Evolutionary conservation across 1,284 basidiomycete species (phyloP).

Genomic region (Caloboletus inedulis): DNA sequence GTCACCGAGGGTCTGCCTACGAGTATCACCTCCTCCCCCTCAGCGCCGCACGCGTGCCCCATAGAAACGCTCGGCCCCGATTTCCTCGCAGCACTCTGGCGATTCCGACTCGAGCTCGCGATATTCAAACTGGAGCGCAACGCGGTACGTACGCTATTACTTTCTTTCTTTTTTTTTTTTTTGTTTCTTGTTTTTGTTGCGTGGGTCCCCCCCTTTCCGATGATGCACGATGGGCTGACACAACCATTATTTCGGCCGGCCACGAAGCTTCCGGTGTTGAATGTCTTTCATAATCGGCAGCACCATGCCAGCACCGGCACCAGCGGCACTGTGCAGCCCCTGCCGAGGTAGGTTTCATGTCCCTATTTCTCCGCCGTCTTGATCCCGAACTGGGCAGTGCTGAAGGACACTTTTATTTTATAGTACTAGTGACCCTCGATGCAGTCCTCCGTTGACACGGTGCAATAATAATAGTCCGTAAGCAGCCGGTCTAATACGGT

Average conservation of each 20-base stretch:
- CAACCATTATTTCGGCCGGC: not conserved
- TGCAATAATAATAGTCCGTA: not conserved
- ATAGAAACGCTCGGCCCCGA: slow-evolving; percentile 4
- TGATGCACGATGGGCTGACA: not conserved
- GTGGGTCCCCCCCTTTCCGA: not conserved
- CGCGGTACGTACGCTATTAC: slow-evolving; percentile 24
- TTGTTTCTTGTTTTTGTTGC: too few relatives aligned
- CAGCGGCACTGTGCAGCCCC: not conserved
- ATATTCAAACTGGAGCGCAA: slow-evolving; percentile 25
- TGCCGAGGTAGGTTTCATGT: slow-evolving; percentile 6
- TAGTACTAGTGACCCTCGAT: not conserved
- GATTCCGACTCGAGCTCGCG: slow-evolving; percentile 17
- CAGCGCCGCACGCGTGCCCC: not conserved
- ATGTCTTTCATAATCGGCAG: slow-evolving; percentile 14
- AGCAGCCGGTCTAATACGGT: not conserved
- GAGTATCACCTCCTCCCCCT: not conserved
- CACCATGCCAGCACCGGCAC: not conserved
- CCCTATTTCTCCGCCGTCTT: not conserved
- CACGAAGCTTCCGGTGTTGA: slow-evolving; percentile 24
- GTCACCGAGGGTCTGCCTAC: not conserved
- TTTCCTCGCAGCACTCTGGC: slow-evolving; percentile 19
- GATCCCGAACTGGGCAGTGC: not conserved
- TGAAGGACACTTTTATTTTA: not conserved
- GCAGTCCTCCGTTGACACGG: not conserved
- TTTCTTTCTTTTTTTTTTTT: too few relatives aligned